Conservation (phyloP, 108 stramenopile genomes). For the Schizochytrium sp. region DNA sequence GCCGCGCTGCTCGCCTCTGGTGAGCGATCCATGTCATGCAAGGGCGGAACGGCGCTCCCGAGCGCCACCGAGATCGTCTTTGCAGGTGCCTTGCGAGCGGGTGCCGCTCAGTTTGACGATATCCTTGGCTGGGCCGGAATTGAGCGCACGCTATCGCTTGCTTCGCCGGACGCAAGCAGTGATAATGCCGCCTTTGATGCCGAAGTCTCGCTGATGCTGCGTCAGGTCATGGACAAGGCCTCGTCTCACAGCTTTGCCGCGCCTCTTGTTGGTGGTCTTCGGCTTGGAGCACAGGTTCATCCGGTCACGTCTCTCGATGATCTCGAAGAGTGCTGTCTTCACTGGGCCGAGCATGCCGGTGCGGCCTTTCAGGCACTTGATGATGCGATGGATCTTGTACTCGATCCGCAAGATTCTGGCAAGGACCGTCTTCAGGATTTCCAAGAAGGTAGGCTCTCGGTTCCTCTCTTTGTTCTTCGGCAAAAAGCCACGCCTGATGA, state of each 20-base stretch:
- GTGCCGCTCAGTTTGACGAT: constrained; percentile 8
- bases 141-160: not conserved
- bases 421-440: not conserved
- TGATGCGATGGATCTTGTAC: not conserved
- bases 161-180: too few relatives aligned
- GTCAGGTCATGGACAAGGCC: not conserved
- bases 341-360: not conserved
- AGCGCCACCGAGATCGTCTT: not conserved
- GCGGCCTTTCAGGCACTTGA: not conserved
- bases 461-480: not conserved
- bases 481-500: not conserved
- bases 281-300: not conserved
- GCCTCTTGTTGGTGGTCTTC: not conserved
- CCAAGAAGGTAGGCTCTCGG: not conserved
- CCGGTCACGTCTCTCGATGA: not conserved
- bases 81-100: not conserved
- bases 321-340: not conserved
- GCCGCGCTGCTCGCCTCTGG: not conserved
- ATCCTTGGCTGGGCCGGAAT: not conserved
- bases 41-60: not conserved
- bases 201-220: not conserved
- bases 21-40: not conserved
- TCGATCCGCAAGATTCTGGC: not conserved
- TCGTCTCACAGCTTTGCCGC: not conserved
- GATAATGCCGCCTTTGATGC: not conserved